Base-by-base conservation (phyloP, 306 rosid genomes). In the Benincasa hispida region DNA sequence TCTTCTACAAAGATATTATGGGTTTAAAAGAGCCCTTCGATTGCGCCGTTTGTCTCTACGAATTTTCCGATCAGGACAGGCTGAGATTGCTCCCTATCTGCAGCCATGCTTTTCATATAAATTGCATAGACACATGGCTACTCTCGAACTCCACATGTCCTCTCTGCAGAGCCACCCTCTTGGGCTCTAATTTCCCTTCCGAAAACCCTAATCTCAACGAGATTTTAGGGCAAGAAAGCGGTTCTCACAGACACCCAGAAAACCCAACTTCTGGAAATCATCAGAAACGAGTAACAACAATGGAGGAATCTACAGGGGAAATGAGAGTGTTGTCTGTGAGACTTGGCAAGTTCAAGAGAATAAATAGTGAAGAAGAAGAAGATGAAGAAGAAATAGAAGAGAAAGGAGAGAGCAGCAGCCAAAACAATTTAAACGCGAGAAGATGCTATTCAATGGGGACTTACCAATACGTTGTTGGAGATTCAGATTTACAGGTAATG, bases 401-500 rank as follows among this genome's bases (percentile, higher is more conserved):
- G 24, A 76, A 72, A 48, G 56, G 79, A 27, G 79, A 76, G 14
- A 60, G 56, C 27, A 76, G 70, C 13, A 78, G 88, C 69, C 80
- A 87, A 22, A 21, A 84, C 62, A 77, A 82, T 39, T 81, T 91
- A 79, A 86, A 89, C 68, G 92, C 75, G 18, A 87, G 97, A 76
- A 90, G 98, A 78, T 93, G 97, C 76, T 93, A 86, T 76, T 93
- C 98, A 11, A 93, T 93, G 98, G 97, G 97, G 12, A 81, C 97
- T 50, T 93, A 79, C 84, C 86, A 86, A 76, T 93, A 93, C 82
- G 91, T 90, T 27, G 87, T 88, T 68, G 81, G 81, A 75, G 90
- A 90, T 75, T 88, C 86, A 9, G 77, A 84, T 84, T 78, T 93
- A 79, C 89, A 82, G 84, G 89, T 93, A 57, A 42, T 48, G 37